Conservation (phyloP, 768 basidiomycete genomes). For the Trichaptum fuscoviolaceum region DNA sequence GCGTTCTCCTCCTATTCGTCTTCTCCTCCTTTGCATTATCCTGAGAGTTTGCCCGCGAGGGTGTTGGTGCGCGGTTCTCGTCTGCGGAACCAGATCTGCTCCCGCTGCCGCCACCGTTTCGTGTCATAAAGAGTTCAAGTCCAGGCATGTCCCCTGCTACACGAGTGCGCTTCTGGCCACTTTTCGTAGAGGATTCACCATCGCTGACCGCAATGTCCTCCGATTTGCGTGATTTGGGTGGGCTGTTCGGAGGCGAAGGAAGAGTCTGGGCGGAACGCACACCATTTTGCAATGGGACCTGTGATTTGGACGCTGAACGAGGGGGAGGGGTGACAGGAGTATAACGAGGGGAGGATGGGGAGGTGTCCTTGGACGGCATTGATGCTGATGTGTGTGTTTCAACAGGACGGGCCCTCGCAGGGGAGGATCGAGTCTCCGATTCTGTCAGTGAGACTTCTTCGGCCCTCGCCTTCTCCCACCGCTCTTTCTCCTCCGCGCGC, state of each 20-base stretch:
- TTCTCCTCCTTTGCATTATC: background rate
- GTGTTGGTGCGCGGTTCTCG: background rate
- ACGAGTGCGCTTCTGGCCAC: background rate
- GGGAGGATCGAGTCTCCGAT: background rate
- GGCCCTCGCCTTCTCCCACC: background rate
- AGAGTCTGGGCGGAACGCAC: background rate
- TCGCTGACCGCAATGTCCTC: background rate
- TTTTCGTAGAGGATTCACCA: background rate
- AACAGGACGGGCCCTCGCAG: background rate
- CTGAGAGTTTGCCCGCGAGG: background rate
- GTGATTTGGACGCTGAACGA: background rate
- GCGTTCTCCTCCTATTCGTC: background rate
- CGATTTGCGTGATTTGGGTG: background rate
- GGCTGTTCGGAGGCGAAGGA: conserved; percentile 3
- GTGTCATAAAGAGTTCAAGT: background rate
- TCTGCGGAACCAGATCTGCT: background rate
- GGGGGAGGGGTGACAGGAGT: conserved; percentile 1
- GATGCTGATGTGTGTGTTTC: background rate
- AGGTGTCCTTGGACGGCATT: background rate
- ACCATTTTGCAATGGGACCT: background rate
- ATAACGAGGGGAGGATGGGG: background rate
- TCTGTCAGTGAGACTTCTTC: background rate
- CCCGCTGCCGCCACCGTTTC: background rate
- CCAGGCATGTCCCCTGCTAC: background rate
- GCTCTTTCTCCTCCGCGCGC: background rate